phyloP scores from a whole-genome alignment of 75 land plant species.

The Pinus taeda region DNA sequence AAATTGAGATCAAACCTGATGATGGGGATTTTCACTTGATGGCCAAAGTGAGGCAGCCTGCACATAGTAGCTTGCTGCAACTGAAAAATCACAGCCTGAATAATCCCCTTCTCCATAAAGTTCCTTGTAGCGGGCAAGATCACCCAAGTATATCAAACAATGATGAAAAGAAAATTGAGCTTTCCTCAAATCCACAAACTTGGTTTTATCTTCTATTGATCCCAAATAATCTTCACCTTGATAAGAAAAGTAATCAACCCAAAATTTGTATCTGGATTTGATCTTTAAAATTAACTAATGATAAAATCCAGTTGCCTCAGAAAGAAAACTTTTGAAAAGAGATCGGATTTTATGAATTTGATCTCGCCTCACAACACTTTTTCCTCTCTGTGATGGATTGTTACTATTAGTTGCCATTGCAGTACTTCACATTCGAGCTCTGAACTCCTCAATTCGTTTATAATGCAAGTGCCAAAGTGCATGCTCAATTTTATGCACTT shows the following conservation, averaged over 20 bases:
- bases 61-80: constrained; percentile 82
- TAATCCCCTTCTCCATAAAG: constrained; percentile 75
- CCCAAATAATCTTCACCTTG: constrained; percentile 24
- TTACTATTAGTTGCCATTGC: constrained; percentile 32
- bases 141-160: constrained; percentile 91
- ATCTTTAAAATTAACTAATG: constrained; percentile 85
- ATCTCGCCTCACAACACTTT: constrained; percentile 40
- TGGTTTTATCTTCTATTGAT: constrained; percentile 46
- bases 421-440: constrained; percentile 57
- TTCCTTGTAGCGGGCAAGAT: constrained; percentile 92
- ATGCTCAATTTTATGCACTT: constrained; percentile 67
- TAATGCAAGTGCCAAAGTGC: constrained; percentile 89
- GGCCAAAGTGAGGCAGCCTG: constrained; percentile 87
- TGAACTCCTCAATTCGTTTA: constrained; percentile 78
- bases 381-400: constrained; percentile 27
- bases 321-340: constrained; percentile 74
- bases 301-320: constrained; percentile 95
- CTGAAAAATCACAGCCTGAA: constrained; percentile 55
- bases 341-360: constrained; percentile 61
- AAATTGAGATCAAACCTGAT: constrained; percentile 58
- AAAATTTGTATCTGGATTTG: constrained; percentile 74
- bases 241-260: constrained; percentile 60
- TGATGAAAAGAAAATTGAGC: constrained; percentile 79
- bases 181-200: constrained; percentile 45
- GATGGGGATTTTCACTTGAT: constrained; percentile 88